phyloP scores from a whole-genome alignment of 306 rosid species.

The Malus fusca region DNA sequence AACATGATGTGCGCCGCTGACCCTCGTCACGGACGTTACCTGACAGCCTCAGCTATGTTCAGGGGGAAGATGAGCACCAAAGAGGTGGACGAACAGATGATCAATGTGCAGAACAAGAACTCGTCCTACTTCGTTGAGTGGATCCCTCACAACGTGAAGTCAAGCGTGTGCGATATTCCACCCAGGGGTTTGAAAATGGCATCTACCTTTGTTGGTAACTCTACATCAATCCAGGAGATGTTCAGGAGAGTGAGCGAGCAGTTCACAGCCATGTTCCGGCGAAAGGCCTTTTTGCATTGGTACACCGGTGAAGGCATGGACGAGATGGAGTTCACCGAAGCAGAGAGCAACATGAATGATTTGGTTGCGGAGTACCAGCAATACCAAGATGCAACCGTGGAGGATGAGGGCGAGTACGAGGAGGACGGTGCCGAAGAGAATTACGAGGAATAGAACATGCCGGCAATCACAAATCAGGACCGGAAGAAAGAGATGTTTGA shows the following conservation, averaged over 20 bases:
- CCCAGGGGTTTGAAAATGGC: constrained; percentile 80
- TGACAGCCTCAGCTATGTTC: constrained; percentile 92
- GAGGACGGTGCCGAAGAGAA: constrained; percentile 41
- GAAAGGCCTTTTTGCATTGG: constrained; percentile 95
- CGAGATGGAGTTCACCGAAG: constrained; percentile 94
- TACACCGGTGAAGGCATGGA: constrained; percentile 97
- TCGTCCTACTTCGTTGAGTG: constrained; percentile 89
- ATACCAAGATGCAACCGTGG: constrained; percentile 84
- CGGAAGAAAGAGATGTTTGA: neutral
- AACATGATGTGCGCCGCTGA: constrained; percentile 99
- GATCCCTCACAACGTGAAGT: constrained; percentile 94
- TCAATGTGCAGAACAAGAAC: constrained; percentile 92
- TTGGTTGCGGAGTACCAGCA: constrained; percentile 93
- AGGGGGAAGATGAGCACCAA: constrained; percentile 96
- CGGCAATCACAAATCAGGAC: neutral
- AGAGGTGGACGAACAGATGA: constrained; percentile 91
- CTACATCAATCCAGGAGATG: constrained; percentile 95
- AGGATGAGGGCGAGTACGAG: constrained; percentile 65
- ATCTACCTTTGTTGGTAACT: constrained; percentile 85
- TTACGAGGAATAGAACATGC: constrained; percentile 20
- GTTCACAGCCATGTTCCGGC: constrained; percentile 85
- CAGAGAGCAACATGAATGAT: constrained; percentile 92
- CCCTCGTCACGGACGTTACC: constrained; percentile 88
- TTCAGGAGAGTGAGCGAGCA: constrained; percentile 93
- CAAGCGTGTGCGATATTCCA: constrained; percentile 86